Base-by-base conservation (phyloP, 352 stramenopile species). In the Globisporangium echinulatum region DNA sequence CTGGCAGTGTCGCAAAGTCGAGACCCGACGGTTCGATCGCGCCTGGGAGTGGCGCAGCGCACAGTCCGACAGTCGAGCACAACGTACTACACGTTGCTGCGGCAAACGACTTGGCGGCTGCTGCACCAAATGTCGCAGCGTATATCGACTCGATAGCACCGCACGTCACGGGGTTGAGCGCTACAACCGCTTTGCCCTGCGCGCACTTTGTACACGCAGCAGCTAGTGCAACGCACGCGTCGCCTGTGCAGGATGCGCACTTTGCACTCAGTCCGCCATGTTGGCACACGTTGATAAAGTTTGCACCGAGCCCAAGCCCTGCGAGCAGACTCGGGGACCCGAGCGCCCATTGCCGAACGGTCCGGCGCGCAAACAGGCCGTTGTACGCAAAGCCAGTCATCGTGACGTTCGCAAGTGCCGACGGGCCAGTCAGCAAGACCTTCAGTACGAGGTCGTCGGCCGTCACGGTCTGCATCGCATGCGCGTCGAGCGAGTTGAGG, bases 321-420 rank as follows among this genome's bases (percentile, higher is more conserved):
- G 79, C 79, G 8, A 92, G 59, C 50, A 92, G 54, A 62, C 79
- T 90, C 56, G 79, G 82, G 67, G 87, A 90, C 49, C 82, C 82
- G 6, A 90, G 62, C 0, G 82, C 80, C 77, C 78, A 92, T 50
- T 92, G 67, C 33, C 68, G 70, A 25, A 87, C 72, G 37, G 70
- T 72, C 50, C 77, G 82, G 47, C 66, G 70, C 38, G 67, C 80
- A 58, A 92, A 89, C 11, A 92, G 50, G 0, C 82, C 82, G 63
- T 92, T 92, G 67, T 88, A 92, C 37, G 72, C 79, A 50, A 92
- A 92, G 39, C 78, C 80, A 15, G 64, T 63, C 52, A 90, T 64
- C 9, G 78, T 69, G 42, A 92, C 51, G 37, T 68, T 61, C n/a
- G 49, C 59, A 44, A 92, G 74, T 36, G 63, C 63, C 25, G 25